A percentile compares a stretch with the other conserved stretches of the same genome.
Conservation (phyloP, 2,329 filamentous ascomycete genomes). For the Aspergillus tamarii region DNA sequence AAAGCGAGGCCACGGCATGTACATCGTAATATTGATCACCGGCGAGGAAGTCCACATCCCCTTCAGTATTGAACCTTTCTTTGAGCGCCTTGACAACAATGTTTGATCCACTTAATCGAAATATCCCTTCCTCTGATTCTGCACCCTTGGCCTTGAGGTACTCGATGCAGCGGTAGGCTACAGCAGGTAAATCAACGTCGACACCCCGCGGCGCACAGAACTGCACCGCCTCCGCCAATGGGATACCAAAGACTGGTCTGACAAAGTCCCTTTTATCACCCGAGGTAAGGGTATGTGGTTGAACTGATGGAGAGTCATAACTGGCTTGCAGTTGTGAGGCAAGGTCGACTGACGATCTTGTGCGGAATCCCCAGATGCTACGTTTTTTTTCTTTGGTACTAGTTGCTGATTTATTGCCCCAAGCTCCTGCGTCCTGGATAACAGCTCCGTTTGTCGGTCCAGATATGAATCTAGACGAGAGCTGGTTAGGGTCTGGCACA, state of each 20-base stretch:
- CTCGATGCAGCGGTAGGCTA: conserved; percentile 93
- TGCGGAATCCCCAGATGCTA: conserved; percentile 66
- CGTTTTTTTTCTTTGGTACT: conserved; percentile 80
- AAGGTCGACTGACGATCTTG: conserved; percentile 71
- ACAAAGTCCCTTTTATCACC: conserved; percentile 57
- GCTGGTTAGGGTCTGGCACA: conserved; percentile 35
- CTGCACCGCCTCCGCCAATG: conserved; percentile 82
- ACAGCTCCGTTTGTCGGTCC: conserved; percentile 80
- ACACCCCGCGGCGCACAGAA: conserved; percentile 73
- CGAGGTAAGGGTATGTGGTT: conserved; percentile 53
- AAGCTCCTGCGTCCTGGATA: conserved; percentile 79
- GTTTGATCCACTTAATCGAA: conserved; percentile 95
- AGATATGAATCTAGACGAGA: conserved; percentile 66
- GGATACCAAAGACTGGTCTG: conserved; percentile 79
- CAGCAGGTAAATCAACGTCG: conserved; percentile 78
- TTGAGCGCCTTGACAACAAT: conserved; percentile 87
- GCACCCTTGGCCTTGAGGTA: conserved; percentile 85
- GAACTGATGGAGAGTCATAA: conserved; percentile 46
- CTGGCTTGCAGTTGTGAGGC: conserved; percentile 41
- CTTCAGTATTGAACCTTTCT: conserved; percentile 90
- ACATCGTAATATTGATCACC: conserved; percentile 88
- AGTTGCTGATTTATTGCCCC: conserved; percentile 74
- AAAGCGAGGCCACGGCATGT: conserved; percentile 88
- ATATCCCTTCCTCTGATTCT: conserved; percentile 87
- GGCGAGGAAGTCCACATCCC: conserved; percentile 82